Percentiles rank a stretch among this genome's conserved stretches.
Conservation (phyloP, 768 basidiomycete genomes). For the Hericium rajendrae region DNA sequence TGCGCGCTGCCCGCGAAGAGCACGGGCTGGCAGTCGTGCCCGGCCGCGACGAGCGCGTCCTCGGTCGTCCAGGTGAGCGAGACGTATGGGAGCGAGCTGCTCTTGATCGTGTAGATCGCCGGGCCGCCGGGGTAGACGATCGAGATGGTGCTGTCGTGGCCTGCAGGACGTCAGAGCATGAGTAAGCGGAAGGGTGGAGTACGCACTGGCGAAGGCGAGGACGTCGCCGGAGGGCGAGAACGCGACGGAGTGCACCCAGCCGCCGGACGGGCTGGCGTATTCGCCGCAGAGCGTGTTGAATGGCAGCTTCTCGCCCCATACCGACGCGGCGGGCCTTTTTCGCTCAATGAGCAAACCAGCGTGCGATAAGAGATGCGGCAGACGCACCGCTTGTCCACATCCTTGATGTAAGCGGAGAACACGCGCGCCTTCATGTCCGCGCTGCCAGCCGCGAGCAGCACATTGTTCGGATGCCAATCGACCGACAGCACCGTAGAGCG, state of each 20-base stretch:
- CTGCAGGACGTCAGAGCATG: slow-evolving; percentile 33
- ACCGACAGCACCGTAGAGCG: slow-evolving; percentile 87
- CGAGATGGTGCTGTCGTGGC: slow-evolving; percentile 90
- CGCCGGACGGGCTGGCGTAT: slow-evolving; percentile 79
- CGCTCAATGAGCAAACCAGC: neutral
- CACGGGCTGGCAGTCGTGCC: slow-evolving; percentile 95
- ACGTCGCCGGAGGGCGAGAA: slow-evolving; percentile 97
- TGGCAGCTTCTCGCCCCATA: slow-evolving; percentile 97
- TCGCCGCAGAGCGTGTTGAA: slow-evolving; percentile 98
- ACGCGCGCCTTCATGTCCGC: slow-evolving; percentile 98
- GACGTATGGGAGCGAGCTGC: slow-evolving; percentile 71
- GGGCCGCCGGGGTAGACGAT: slow-evolving; percentile 86
- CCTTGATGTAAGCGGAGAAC: slow-evolving; percentile 97
- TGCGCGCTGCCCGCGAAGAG: slow-evolving; percentile 63
- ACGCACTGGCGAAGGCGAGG: slow-evolving; percentile 87
- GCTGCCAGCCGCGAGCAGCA: slow-evolving; percentile 91
- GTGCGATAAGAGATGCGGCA: too few relatives aligned
- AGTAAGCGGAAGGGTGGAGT: neutral
- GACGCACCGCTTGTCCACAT: slow-evolving; percentile 80
- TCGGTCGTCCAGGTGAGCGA: slow-evolving; percentile 84
- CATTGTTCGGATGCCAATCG: slow-evolving; percentile 99
- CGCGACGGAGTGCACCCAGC: slow-evolving; percentile 93
- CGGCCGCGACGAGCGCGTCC: slow-evolving; percentile 77
- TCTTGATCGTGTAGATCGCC: slow-evolving; percentile 61
- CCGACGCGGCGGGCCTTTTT: slow-evolving; percentile 69